Base-by-base conservation (phyloP, 768 basidiomycete genomes). In the Lactarius deliciosus region DNA sequence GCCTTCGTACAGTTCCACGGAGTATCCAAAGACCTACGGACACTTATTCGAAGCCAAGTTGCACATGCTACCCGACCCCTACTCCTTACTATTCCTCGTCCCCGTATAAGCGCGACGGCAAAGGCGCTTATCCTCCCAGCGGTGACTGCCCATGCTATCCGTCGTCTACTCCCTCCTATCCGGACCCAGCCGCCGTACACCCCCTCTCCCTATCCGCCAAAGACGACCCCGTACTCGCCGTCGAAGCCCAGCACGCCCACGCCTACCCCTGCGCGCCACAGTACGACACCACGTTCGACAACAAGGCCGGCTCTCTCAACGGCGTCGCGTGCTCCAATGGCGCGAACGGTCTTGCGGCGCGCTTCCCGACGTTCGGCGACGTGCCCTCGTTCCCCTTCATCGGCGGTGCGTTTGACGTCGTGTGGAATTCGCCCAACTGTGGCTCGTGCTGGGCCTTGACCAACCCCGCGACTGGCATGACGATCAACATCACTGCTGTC, bases 381-480 rank as follows among this genome's bases (percentile, higher is more conserved):
- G 74, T 89, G 34, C 86, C 87, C 2, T 76, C 75, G 56, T 90
- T 86, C 78, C 86, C 87, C 0, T 73, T 78, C 74, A 85, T 89
- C 71, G 86, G 85, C 36, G 87, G 83, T 1, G 83, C 80, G 0
- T 76, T 79, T 18, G 84, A 80, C 43, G 77, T 89, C 64, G 74
- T 74, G 7, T 88, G 76, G 75, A 79, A 84, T 72, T 87, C 85
- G 1, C 66, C 74, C 1, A 76, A 78, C 54, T 89, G 87, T 70
- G 86, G 85, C 1, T 80, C 81, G 30, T 89, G 88, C 75, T 89
- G 86, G 86, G 63, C 79, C 65, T 72, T 89, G 68, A 81, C 82
- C 6, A 87, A 80, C 74, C 77, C 78, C 6, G 77, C 78, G 4
- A 69, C 63, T 1, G 71, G 71, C 25, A 79, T 66, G 64, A 80